Conservation (phyloP, 345 rosid species). For the Limnanthes douglasii region DNA sequence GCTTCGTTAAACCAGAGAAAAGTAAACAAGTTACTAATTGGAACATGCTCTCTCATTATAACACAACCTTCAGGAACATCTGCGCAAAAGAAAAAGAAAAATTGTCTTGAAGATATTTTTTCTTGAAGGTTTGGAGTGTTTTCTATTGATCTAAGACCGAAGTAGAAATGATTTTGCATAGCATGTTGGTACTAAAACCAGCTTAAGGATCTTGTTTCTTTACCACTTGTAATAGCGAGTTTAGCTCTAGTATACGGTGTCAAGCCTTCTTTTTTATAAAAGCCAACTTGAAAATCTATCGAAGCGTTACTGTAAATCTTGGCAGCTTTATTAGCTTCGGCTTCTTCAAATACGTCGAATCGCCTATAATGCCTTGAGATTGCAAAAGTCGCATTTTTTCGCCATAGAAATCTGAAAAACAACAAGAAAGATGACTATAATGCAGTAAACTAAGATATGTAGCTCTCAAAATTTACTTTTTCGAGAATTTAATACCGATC, state of each 20-base stretch:
- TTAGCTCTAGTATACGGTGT: conserved; percentile 53
- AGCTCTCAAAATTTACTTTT: too few relatives aligned
- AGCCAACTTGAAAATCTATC: conserved; percentile 70
- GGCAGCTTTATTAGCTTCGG: conserved; percentile 90
- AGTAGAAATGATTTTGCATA: too few relatives aligned
- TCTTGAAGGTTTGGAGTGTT: too few relatives aligned
- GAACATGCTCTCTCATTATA: conserved; percentile 75
- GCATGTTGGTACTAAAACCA: background rate
- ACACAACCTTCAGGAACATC: conserved; percentile 99
- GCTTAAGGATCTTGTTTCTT: background rate
- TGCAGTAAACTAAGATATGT: too few relatives aligned
- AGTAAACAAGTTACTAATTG: conserved; percentile 65
- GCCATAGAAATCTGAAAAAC: conserved; percentile 70
- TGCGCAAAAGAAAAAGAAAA: conserved; percentile 13
- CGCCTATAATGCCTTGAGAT: conserved; percentile 82
- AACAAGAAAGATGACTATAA: too few relatives aligned
- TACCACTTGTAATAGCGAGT: conserved; percentile 81
- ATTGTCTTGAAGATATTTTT: background rate
- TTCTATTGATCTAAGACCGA: too few relatives aligned
- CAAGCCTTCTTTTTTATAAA: conserved; percentile 77
- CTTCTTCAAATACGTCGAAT: conserved; percentile 63
- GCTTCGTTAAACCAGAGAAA: conserved; percentile 95
- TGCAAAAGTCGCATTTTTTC: conserved; percentile 64
- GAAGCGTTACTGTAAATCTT: conserved; percentile 72
- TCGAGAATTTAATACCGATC: conserved; percentile 94